Base-by-base conservation (phyloP, 2,329 filamentous ascomycete genomes). In the Cytospora piceae region DNA sequence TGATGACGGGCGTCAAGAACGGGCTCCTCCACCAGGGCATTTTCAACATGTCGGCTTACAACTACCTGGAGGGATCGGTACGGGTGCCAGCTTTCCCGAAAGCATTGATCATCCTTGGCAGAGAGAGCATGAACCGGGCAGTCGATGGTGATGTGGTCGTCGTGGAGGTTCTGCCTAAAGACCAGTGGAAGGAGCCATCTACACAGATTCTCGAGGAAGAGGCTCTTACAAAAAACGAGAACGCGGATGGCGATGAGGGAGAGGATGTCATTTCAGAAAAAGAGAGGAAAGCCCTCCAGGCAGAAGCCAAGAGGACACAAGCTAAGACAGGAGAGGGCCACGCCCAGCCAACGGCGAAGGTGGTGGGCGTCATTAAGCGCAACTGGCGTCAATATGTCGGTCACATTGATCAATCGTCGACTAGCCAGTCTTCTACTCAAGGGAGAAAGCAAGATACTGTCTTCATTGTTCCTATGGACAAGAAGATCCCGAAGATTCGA, bases 381-480 rank as follows among this genome's bases (percentile, higher is more conserved):
- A 98, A 98, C 77, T 99, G 95, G 95, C 87, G 95, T 67, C 96
- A 98, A 77, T 98, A 97, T 72, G 95, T 99, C 68, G 95, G 95
- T 2, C 94, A 97, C 74, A 90, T 99, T 64, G 95, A 99, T 74
- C 89, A 90, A 59, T 92, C 91, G 14, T 96, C 94, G 2, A 90
- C 93, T 58, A 90, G 89, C 72, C 87, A 89, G 61, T 86, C 88
- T 3, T 86, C 86, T 2, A 90, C 88, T 67, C 90, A 93, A 71
- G 93, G 92, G 34, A 87, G 93, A 66, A 91, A 91, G 72, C 93
- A 96, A 75, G 93, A 97, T 75, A 96, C 87, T 20, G 93, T 99
- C 17, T 99, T 99, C 78, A 84, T 99, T 22, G 88, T 98, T 58
- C 94, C 95, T 4, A 98, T 99, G 94, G 94, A 99, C 78, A 98